Conservation (phyloP, 345 rosid genomes). For the Diplotaxis tenuifolia region DNA sequence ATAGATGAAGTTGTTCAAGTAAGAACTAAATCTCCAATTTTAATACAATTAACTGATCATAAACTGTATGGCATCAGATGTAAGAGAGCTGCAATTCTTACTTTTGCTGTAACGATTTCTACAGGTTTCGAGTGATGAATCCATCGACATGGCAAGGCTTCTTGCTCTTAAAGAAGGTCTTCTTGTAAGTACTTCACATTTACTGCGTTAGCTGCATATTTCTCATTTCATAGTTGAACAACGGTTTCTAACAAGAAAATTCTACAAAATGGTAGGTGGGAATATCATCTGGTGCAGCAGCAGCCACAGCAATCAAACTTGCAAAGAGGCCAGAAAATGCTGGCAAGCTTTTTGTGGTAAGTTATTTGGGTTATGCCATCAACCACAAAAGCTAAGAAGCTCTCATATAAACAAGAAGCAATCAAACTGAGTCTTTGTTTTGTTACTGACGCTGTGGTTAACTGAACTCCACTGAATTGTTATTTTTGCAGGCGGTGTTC, state of each 20-base stretch:
- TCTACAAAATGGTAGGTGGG: constrained; percentile 58
- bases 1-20: constrained; percentile 88
- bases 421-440: neutral
- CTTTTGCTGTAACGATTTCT: neutral
- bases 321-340: constrained; percentile 84
- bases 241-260: neutral
- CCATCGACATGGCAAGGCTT: constrained; percentile 74
- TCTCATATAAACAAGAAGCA: neutral
- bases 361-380: constrained; percentile 21
- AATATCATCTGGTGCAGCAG: constrained; percentile 88
- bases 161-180: constrained; percentile 86
- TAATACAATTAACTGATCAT: neutral
- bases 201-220: neutral
- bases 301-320: constrained; percentile 71
- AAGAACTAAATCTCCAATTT: constrained; percentile 28
- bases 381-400: neutral
- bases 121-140: constrained; percentile 76
- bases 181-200: constrained; percentile 49
- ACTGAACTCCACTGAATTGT: constrained; percentile 2
- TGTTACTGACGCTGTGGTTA: neutral
- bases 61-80: neutral
- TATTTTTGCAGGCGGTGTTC: constrained; percentile 54
- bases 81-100: neutral
- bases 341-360: constrained; percentile 84
- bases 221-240: neutral